Evolutionary conservation across 1,284 basidiomycete species (phyloP).

Genomic region (Apiotrichum porosum): DNA sequence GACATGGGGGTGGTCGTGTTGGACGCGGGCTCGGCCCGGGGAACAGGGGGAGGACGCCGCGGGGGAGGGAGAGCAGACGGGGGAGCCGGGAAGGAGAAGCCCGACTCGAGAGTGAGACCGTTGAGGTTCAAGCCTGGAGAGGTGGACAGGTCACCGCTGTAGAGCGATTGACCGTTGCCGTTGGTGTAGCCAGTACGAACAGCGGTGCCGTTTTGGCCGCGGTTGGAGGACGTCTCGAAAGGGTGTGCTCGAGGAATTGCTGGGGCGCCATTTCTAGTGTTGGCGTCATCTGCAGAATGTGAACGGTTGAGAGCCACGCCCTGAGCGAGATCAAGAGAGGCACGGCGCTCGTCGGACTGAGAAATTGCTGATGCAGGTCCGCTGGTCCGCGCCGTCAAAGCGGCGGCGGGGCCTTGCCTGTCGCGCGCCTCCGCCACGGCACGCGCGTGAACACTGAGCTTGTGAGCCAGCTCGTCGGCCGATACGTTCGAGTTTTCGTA

Average conservation of each 20-base stretch:
- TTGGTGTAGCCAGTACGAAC: too few species aligned
- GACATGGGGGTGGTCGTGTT: neutral
- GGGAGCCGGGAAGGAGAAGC: conserved; percentile 12
- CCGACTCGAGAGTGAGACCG: conserved; percentile 4
- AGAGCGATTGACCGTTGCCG: too few species aligned
- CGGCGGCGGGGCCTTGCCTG: neutral
- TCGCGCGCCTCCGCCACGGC: conserved; percentile 4
- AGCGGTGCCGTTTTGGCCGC: neutral
- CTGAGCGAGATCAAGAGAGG: conserved; percentile 4
- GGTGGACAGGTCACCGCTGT: too few species aligned
- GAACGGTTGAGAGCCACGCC: conserved; percentile 6
- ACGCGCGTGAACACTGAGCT: conserved; percentile 18
- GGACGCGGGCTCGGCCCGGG: neutral
- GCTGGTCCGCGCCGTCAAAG: neutral
- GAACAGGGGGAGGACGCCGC: too few species aligned
- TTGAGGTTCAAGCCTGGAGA: neutral
- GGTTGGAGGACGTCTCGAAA: too few species aligned
- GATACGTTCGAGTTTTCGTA: conserved; percentile 16
- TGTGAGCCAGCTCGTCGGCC: conserved; percentile 26
- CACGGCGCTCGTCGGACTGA: conserved; percentile 2
- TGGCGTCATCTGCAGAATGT: conserved; percentile 3
- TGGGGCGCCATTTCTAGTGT: neutral
- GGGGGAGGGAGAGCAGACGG: conserved; percentile 12
- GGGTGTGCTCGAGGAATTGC: too few species aligned
- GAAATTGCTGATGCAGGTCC: neutral